A percentile compares a stretch with the other conserved stretches of the same genome.
These are phyloP conservation scores for Fusarium succisae DNA, from an alignment of 2,329 filamentous ascomycete species.

Conservation along the genomic window DNA sequence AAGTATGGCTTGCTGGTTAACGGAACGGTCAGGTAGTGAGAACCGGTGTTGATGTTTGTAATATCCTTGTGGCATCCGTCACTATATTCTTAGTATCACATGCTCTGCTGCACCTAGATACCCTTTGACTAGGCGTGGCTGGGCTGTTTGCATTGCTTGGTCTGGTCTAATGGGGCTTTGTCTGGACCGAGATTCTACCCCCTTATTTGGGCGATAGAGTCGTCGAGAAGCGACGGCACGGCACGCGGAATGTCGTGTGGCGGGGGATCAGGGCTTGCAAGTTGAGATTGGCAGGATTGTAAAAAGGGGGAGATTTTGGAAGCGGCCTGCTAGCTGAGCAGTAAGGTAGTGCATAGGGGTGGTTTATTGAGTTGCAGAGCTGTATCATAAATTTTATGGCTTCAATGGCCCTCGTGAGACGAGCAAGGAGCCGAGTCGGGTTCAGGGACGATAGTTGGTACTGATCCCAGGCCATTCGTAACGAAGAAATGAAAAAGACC, in stretches of 20 bases:
- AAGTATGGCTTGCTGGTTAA: conserved; percentile 29
- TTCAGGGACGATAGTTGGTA: conserved; percentile 13
- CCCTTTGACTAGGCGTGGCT: neutral
- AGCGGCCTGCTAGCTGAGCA: conserved; percentile 23
- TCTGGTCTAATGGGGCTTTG: conserved; percentile 36
- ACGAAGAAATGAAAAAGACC: conserved; percentile 31
- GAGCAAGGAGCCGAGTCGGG: conserved; percentile 9
- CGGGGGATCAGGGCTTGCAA: neutral
- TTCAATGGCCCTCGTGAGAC: conserved; percentile 16
- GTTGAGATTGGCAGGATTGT: conserved; percentile 40
- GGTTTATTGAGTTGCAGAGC: conserved; percentile 6
- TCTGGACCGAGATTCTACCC: conserved; percentile 30
- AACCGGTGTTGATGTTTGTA: conserved; percentile 40
- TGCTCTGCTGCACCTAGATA: conserved; percentile 1
- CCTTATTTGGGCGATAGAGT: conserved; percentile 34
- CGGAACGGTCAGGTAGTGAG: conserved; percentile 29
- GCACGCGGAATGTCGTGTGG: conserved; percentile 3
- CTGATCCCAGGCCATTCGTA: conserved; percentile 13
- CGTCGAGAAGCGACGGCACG: conserved; percentile 32
- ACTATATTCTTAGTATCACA: conserved; percentile 26
- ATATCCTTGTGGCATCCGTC: conserved; percentile 27
- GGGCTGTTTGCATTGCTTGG: conserved; percentile 12
- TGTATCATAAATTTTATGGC: conserved; percentile 39
- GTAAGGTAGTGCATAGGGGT: neutral
- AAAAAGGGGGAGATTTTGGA: neutral